Percentiles rank a stretch among this genome's conserved stretches.
phyloP scores from a whole-genome alignment of 2,329 filamentous ascomycete genomes.

The Talaromyces piceae region DNA sequence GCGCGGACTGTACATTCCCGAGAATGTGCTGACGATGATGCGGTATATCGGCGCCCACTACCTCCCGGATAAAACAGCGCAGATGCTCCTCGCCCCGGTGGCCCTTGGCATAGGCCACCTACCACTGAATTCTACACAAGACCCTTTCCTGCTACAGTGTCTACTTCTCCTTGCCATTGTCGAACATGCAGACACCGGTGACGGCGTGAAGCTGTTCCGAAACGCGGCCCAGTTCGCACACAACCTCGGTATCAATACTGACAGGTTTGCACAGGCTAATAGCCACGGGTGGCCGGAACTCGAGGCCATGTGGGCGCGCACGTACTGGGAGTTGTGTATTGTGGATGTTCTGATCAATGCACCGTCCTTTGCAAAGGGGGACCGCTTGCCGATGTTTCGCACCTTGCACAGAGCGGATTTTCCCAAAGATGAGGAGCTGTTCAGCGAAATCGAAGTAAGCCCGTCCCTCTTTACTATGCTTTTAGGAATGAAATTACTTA shows the following conservation, averaged over 20 bases:
- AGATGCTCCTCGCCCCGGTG: constrained; percentile 14
- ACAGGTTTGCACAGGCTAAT: constrained; percentile 43
- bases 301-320: constrained; percentile 76
- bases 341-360: constrained; percentile 73
- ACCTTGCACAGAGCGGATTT: constrained; percentile 58
- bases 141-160: constrained; percentile 26
- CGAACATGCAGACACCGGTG: constrained; percentile 21
- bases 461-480: background rate
- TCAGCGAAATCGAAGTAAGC: constrained; percentile 15
- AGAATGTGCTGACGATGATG: constrained; percentile 40
- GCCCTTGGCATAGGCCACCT: constrained; percentile 10
- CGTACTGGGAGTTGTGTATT: constrained; percentile 75
- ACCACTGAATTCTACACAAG: constrained; percentile 11
- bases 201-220: constrained; percentile 33
- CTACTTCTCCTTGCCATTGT: constrained; percentile 24
- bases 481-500: too few relatives aligned
- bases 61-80: constrained; percentile 25
- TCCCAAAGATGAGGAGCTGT: constrained; percentile 60
- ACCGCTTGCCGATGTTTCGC: constrained; percentile 15
- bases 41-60: constrained; percentile 47
- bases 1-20: constrained; percentile 27
- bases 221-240: constrained; percentile 60
- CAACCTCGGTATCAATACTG: constrained; percentile 63
- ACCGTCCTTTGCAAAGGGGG: constrained; percentile 43
- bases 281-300: constrained; percentile 51